These are phyloP conservation scores for Metschnikowia hibisci DNA, from an alignment of 805 yeast genomes.

Conservation along the genomic window DNA sequence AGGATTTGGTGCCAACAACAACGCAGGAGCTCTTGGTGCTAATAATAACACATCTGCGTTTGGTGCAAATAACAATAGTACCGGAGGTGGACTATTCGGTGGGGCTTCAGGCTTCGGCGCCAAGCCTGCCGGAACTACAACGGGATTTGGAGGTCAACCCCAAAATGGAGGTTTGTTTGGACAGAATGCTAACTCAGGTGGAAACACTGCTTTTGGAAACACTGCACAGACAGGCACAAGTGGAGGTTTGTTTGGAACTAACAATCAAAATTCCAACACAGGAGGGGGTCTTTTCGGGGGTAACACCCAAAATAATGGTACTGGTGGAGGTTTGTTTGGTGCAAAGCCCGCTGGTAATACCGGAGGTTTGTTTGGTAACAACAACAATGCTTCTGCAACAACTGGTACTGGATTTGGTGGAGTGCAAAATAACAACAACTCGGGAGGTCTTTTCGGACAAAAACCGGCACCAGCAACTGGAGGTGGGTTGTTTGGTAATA, in stretches of 20 bases:
- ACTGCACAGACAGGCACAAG: conserved; percentile 9
- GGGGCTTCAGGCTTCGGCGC: conserved; percentile 28
- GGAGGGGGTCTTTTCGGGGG: conserved; percentile 14
- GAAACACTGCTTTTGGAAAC: conserved; percentile 11
- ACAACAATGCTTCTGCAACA: conserved; percentile 9
- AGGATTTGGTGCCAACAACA: conserved; percentile 12
- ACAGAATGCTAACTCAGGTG: conserved; percentile 9
- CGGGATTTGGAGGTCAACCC: conserved; percentile 11
- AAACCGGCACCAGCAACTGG: conserved; percentile 19
- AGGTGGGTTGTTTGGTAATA: conserved; percentile 21
- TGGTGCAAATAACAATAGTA: conserved; percentile 10
- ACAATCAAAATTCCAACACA: conserved; percentile 6
- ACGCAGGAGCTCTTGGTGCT: conserved; percentile 13
- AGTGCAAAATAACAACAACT: conserved; percentile 18
- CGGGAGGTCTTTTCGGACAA: conserved; percentile 32
- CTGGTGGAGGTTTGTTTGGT: conserved; percentile 32
- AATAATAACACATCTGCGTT: conserved; percentile 12
- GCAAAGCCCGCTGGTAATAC: conserved; percentile 15
- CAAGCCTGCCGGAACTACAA: conserved; percentile 11
- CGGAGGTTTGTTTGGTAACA: conserved; percentile 16
- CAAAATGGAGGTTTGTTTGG: conserved; percentile 17
- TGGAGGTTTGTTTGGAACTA: conserved; percentile 23
- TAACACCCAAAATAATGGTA: conserved; percentile 16
- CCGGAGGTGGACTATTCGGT: conserved; percentile 29
- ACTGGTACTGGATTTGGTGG: conserved; percentile 14